Conservation (phyloP, 805 yeast genomes). For the Ogataea saltuana region DNA sequence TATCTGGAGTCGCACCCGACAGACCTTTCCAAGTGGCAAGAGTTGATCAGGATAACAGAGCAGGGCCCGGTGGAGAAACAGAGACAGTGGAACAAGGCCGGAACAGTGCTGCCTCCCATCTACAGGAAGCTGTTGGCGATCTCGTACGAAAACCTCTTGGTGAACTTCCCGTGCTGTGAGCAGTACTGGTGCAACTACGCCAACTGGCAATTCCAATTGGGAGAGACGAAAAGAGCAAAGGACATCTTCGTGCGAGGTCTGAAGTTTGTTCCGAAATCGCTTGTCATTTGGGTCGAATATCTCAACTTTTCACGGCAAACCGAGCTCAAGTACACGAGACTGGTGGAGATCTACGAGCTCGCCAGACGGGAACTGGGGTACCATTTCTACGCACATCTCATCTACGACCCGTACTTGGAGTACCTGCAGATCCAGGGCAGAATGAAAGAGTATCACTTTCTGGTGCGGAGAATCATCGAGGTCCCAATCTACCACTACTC, state of each 20-base stretch:
- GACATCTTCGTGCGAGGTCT: slow-evolving; percentile 43
- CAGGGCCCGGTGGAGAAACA: slow-evolving; percentile 15
- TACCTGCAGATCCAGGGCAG: slow-evolving; percentile 37
- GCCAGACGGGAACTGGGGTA: slow-evolving; percentile 52
- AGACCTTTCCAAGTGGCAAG: slow-evolving; percentile 40
- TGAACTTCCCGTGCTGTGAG: slow-evolving; percentile 49
- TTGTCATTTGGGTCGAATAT: slow-evolving; percentile 53
- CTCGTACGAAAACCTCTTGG: slow-evolving; percentile 45
- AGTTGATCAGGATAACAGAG: slow-evolving; percentile 39
- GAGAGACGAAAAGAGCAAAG: slow-evolving; percentile 40
- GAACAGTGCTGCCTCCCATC: slow-evolving; percentile 9
- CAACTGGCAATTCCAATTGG: slow-evolving; percentile 45
- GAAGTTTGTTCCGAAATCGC: slow-evolving; percentile 42
- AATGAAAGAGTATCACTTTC: slow-evolving; percentile 37
- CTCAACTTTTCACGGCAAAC: slow-evolving; percentile 41
- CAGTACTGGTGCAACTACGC: slow-evolving; percentile 64
- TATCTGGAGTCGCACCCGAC: slow-evolving; percentile 37
- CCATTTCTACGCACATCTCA: slow-evolving; percentile 51
- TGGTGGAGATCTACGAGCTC: slow-evolving; percentile 43
- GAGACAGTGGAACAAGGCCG: slow-evolving; percentile 6
- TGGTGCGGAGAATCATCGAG: slow-evolving; percentile 52
- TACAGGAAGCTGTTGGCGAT: slow-evolving; percentile 39
- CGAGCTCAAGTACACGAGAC: slow-evolving; percentile 31
- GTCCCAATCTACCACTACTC: slow-evolving; percentile 57
- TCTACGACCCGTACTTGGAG: slow-evolving; percentile 51